Base-by-base conservation (phyloP, 805 yeast species). In the Nakazawaea ernobii region DNA sequence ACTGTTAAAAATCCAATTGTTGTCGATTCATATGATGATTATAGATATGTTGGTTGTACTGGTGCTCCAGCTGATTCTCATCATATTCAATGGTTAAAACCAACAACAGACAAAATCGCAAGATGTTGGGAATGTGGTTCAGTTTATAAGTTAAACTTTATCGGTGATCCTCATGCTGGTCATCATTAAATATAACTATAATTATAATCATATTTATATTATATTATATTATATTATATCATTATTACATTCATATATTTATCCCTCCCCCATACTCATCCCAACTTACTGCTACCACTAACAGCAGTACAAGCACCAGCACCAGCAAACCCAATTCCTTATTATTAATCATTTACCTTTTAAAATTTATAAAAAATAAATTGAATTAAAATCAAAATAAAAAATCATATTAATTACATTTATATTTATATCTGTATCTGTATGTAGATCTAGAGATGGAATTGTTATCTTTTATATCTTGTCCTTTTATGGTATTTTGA, bases 61-160 rank as follows among this genome's bases (percentile, higher is more conserved):
- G 99, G 99, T 64, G 79, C 87, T 57, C 97, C 96, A 63, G 95
- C 90, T 50, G 95, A 87, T 54, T 84, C 94, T 56, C 98, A 91
- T 72, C 83, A 80, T 60, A 80, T 88, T 56, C 80, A 82, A 84
- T 92, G 97, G 97, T 79, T 91, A 74, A 83, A 82, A 70, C 95
- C 95, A 60, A 85, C 90, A 57, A 79, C 75, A 55, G 86, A 79
- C 43, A 75, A 87, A 70, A 85, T 85, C 52, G 86, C 86, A 58
- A 89, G 99, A 82, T 94, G 97, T 75, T 88, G 97, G 96, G 97
- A 94, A 71, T 92, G 98, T 70, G 99, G 99, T 70, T 84, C 91
- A 59, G 96, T 90, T 57, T 92, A 86, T 78, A 82, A 86, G 63
- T 72, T 91, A 60, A 86, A 90, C 72, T 84, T 83, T 73, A 77